Percentiles rank a stretch among this genome's conserved stretches.
phyloP scores from a whole-genome alignment of 2,329 filamentous ascomycete species.

The Xylaria hypoxylon region DNA sequence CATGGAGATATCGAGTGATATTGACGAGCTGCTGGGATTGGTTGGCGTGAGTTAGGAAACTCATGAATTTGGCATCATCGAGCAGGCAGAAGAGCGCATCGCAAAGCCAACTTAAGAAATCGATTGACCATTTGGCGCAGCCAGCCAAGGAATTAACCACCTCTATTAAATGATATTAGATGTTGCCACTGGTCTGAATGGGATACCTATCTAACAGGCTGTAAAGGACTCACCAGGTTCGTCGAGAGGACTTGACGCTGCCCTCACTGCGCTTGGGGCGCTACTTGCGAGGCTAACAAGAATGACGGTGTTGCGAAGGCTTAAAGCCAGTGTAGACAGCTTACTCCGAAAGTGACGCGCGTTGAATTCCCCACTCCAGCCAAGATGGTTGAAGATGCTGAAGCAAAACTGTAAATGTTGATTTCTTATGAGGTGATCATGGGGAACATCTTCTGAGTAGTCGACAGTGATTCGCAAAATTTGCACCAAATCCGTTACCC shows the following conservation, averaged over 20 bases:
- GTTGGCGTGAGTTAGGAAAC: conserved; percentile 58
- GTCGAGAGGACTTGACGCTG: conserved; percentile 69
- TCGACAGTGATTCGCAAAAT: conserved; percentile 81
- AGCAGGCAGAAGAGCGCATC: conserved; percentile 69
- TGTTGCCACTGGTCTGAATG: not conserved
- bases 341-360: conserved; percentile 76
- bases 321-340: conserved; percentile 79
- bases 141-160: conserved; percentile 78
- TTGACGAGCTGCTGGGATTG: conserved; percentile 57
- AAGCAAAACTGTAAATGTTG: conserved; percentile 78
- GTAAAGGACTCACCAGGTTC: conserved; percentile 65
- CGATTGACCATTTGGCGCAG: conserved; percentile 81
- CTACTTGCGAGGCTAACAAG: conserved; percentile 73
- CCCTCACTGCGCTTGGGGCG: conserved; percentile 64
- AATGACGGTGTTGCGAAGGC: conserved; percentile 77
- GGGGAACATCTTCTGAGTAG: conserved; percentile 79
- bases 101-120: conserved; percentile 73
- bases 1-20: conserved; percentile 63
- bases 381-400: conserved; percentile 82
- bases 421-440: conserved; percentile 80
- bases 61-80: conserved; percentile 63
- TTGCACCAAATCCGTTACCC: conserved; percentile 74
- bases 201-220: conserved; percentile 9
- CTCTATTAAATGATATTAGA: conserved; percentile 59
- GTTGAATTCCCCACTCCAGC: conserved; percentile 73